Conservation (phyloP, 805 yeast genomes). For the Kluyveromyces siamensis region DNA sequence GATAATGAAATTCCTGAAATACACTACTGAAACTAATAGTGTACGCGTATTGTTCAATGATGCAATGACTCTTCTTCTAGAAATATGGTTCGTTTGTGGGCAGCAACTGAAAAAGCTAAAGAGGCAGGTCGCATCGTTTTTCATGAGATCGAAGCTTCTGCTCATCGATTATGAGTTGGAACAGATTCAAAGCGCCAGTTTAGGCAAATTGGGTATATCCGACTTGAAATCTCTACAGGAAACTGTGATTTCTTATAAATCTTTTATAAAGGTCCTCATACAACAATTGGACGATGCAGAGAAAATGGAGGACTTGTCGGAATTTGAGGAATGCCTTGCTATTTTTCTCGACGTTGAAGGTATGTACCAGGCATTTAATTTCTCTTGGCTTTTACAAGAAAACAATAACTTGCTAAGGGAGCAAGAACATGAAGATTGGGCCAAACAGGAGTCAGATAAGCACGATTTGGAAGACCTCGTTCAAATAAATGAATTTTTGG, state of each 20-base stretch:
- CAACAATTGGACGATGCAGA: slow-evolving; percentile 50
- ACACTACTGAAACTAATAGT: slow-evolving; percentile 27
- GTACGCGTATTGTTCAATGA: slow-evolving; percentile 34
- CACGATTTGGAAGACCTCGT: slow-evolving; percentile 7
- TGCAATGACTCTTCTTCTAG: slow-evolving; percentile 30
- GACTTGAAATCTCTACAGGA: slow-evolving; percentile 26
- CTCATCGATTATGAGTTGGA: slow-evolving; percentile 57
- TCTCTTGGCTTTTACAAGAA: slow-evolving; percentile 27
- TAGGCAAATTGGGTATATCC: slow-evolving; percentile 6
- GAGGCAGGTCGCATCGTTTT: slow-evolving; percentile 46
- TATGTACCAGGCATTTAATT: slow-evolving; percentile 54
- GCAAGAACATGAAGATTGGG: neutral
- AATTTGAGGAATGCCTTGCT: slow-evolving; percentile 57
- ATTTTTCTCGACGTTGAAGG: slow-evolving; percentile 63
- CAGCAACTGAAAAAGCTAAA: slow-evolving; percentile 9
- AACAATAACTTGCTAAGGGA: slow-evolving; percentile 10
- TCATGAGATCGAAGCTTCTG: slow-evolving; percentile 57
- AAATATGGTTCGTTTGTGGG: slow-evolving; percentile 19
- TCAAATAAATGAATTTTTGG: slow-evolving; percentile 3
- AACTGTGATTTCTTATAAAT: slow-evolving; percentile 43
- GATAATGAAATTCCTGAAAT: slow-evolving; percentile 15
- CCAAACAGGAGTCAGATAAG: slow-evolving; percentile 2
- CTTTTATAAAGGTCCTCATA: slow-evolving; percentile 48
- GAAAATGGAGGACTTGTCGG: slow-evolving; percentile 42
- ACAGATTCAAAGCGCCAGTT: slow-evolving; percentile 21